A percentile compares a stretch with the other conserved stretches of the same genome.
These are phyloP conservation scores for Colletotrichum caudatum DNA, from an alignment of 2,329 filamentous ascomycete genomes.

Conservation along the genomic window DNA sequence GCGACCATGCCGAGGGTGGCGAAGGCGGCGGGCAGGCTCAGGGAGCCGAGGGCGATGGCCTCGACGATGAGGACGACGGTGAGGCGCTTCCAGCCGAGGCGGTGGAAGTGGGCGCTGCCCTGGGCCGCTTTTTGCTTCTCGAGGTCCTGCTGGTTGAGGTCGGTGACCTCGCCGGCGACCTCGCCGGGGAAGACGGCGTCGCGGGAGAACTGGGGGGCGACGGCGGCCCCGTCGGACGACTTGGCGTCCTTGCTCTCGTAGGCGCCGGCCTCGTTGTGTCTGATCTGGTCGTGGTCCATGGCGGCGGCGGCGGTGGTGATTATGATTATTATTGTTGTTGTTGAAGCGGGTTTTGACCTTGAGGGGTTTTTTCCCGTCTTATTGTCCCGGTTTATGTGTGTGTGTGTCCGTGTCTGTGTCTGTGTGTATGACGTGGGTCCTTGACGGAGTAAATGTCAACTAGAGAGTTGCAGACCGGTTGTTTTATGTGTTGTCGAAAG, in stretches of 20 bases:
- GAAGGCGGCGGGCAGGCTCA: conserved; percentile 65
- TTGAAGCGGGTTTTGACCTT: background rate
- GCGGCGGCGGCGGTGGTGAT: background rate
- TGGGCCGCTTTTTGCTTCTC: conserved; percentile 61
- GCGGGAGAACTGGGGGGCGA: conserved; percentile 41
- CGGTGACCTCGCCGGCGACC: conserved; percentile 45
- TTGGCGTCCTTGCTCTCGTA: conserved; percentile 37
- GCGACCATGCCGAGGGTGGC: conserved; percentile 65
- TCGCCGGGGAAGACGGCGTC: conserved; percentile 46
- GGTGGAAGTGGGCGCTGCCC: conserved; percentile 62
- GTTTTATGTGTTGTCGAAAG: background rate
- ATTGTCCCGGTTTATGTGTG: background rate
- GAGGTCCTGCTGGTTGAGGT: conserved; percentile 52
- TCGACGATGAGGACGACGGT: conserved; percentile 68
- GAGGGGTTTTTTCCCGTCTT: too few species aligned
- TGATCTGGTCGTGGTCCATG: conserved; percentile 42
- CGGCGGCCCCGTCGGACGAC: conserved; percentile 28
- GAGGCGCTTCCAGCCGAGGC: conserved; percentile 68
- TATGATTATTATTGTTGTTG: too few species aligned
- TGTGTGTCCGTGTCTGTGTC: too few species aligned
- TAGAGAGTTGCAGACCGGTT: background rate
- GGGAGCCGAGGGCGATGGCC: conserved; percentile 66
- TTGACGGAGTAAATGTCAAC: conserved; percentile 4
- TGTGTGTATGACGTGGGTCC: conserved; percentile 21
- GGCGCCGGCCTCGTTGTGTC: conserved; percentile 12